phyloP scores from a whole-genome alignment of 768 basidiomycete species.

The Suillus lakei region DNA sequence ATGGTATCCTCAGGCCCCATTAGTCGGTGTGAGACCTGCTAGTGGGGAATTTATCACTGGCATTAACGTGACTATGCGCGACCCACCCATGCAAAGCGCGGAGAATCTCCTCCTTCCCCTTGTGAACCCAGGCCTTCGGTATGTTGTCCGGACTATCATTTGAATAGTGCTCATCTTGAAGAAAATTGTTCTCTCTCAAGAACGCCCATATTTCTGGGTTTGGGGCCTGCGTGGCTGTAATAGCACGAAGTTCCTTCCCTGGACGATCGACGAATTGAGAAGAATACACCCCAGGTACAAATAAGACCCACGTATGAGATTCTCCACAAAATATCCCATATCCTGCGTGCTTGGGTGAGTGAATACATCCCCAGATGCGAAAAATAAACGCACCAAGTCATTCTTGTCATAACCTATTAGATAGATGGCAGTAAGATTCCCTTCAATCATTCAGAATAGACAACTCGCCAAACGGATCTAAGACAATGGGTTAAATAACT shows the following conservation, averaged over 20 bases:
- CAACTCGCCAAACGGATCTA: slow-evolving; percentile 51
- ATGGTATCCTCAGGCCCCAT: not conserved
- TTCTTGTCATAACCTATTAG: slow-evolving; percentile 68
- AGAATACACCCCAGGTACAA: not conserved
- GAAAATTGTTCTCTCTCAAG: slow-evolving; percentile 47
- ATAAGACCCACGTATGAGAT: slow-evolving; percentile 58
- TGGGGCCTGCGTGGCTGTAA: slow-evolving; percentile 62
- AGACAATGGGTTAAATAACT: slow-evolving; percentile 2
- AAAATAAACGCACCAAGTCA: slow-evolving; percentile 53
- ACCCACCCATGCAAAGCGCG: not conserved
- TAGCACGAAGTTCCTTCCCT: slow-evolving; percentile 65
- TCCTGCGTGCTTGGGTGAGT: slow-evolving; percentile 41
- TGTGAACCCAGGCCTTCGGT: not conserved
- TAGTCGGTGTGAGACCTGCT: not conserved
- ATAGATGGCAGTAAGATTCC: not conserved
- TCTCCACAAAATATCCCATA: slow-evolving; percentile 70
- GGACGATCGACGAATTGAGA: slow-evolving; percentile 9
- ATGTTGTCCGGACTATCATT: not conserved
- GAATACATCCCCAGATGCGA: not conserved
- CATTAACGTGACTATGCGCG: no score
- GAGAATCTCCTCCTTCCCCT: not conserved
- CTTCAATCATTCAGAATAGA: not conserved
- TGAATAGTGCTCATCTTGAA: not conserved
- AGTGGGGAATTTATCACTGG: not conserved
- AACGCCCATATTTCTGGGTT: slow-evolving; percentile 65